A percentile compares a stretch with the other conserved stretches of the same genome.
phyloP scores from a whole-genome alignment of 352 stramenopile species.

The Phytophthora capsici region DNA sequence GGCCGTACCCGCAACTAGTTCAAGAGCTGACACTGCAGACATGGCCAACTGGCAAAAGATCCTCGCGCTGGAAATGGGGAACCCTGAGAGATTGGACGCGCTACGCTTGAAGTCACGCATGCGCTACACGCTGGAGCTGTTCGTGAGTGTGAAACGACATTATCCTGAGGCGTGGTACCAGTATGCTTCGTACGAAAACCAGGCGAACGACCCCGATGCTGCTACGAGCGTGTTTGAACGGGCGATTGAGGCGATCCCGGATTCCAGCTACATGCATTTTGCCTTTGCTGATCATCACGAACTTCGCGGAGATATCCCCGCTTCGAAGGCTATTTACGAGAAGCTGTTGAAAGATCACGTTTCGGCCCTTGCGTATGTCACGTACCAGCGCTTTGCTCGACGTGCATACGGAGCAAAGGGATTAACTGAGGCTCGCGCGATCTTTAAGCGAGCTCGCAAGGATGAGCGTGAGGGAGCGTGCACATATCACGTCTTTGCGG shows the following conservation, averaged over 20 bases:
- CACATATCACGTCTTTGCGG: slow-evolving; percentile 84
- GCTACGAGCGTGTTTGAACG: slow-evolving; percentile 74
- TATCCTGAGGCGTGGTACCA: slow-evolving; percentile 89
- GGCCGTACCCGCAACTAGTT: slow-evolving; percentile 50
- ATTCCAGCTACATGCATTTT: slow-evolving; percentile 85
- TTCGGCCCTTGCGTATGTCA: slow-evolving; percentile 83
- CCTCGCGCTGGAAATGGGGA: slow-evolving; percentile 75
- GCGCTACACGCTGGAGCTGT: slow-evolving; percentile 85
- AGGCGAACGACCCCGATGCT: slow-evolving; percentile 75
- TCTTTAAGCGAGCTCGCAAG: slow-evolving; percentile 86
- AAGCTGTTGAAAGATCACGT: slow-evolving; percentile 75
- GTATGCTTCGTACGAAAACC: slow-evolving; percentile 83
- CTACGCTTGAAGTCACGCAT: slow-evolving; percentile 81
- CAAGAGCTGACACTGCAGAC: slow-evolving; percentile 45
- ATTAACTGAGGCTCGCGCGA: slow-evolving; percentile 70
- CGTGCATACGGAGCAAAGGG: slow-evolving; percentile 80
- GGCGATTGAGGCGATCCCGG: slow-evolving; percentile 74
- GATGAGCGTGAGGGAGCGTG: slow-evolving; percentile 84
- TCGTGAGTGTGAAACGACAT: slow-evolving; percentile 79
- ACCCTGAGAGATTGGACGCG: slow-evolving; percentile 83
- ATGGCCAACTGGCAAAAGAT: slow-evolving; percentile 86
- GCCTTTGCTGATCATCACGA: slow-evolving; percentile 85
- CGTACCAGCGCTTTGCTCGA: slow-evolving; percentile 85
- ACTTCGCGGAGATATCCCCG: slow-evolving; percentile 62
- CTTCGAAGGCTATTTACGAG: slow-evolving; percentile 85